Conservation (phyloP, 371 early-diverging fungal genomes). For the Saksenaea vasiformis region DNA sequence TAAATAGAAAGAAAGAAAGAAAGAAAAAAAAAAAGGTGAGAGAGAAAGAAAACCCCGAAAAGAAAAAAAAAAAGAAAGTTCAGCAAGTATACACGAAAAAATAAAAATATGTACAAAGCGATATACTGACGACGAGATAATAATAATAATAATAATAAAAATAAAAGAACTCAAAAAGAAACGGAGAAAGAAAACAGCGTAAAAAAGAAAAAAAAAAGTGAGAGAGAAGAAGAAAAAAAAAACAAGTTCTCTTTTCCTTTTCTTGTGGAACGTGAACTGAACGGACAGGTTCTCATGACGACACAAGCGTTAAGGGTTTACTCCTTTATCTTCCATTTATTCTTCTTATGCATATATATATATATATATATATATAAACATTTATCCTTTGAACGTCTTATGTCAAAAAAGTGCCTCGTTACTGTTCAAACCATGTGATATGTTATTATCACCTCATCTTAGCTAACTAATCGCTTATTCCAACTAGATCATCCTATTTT, state of each 20-base stretch:
- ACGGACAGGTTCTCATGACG: neutral
- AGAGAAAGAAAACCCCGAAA: constrained; percentile 3
- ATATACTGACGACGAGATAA: neutral
- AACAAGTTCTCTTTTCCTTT: neutral
- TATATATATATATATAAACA: too few relatives aligned
- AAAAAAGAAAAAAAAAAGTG: constrained; percentile 1
- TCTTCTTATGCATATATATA: too few relatives aligned
- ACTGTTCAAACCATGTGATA: too few relatives aligned
- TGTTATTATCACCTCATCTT: neutral
- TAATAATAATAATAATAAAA: neutral
- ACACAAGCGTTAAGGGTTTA: neutral
- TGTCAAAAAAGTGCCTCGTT: too few relatives aligned
- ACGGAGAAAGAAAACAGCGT: neutral
- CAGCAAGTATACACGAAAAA: neutral
- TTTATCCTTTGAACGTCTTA: too few relatives aligned
- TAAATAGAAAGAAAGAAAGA: constrained; percentile 11
- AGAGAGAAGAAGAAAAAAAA: neutral
- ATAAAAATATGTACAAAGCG: neutral
- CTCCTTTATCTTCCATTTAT: neutral
- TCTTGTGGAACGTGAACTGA: constrained; percentile 1
- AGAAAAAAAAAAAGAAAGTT: neutral
- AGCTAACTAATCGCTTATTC: neutral
- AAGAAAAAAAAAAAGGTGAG: constrained; percentile 6
- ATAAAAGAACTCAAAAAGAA: neutral
- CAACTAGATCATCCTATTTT: neutral